Conservation (phyloP, 2,329 filamentous ascomycete genomes). For the Hymenoscyphus fraxineus region DNA sequence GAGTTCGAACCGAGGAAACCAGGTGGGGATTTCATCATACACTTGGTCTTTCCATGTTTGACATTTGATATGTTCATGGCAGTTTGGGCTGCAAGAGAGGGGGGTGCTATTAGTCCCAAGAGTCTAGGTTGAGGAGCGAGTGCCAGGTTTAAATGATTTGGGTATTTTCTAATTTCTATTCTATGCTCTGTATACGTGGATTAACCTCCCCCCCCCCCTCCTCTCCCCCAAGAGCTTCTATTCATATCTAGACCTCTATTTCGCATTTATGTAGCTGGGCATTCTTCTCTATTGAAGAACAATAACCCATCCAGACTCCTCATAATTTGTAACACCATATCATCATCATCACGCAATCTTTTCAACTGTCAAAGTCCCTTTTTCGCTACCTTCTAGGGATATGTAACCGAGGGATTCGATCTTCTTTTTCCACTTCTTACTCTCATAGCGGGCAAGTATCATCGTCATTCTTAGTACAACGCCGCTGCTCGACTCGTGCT, state of each 20-base stretch:
- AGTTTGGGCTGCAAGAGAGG: too few relatives aligned
- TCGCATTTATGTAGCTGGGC: background rate
- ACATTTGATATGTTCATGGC: too few relatives aligned
- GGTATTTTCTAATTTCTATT: background rate
- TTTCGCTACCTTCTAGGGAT: slow-evolving; percentile 44
- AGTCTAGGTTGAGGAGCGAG: background rate
- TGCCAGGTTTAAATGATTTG: background rate
- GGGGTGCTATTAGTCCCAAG: background rate
- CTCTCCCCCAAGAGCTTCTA: background rate
- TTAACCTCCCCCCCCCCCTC: too few relatives aligned
- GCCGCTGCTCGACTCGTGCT: slow-evolving; percentile 55
- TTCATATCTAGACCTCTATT: background rate
- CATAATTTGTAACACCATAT: background rate
- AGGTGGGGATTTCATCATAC: too few relatives aligned
- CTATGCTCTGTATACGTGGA: background rate
- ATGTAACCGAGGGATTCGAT: slow-evolving; percentile 56
- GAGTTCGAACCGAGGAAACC: too few relatives aligned
- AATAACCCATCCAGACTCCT: background rate
- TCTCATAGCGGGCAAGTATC: slow-evolving; percentile 69
- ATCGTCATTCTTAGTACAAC: slow-evolving; percentile 67
- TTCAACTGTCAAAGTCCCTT: slow-evolving; percentile 49
- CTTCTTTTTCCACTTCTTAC: slow-evolving; percentile 72
- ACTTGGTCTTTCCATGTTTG: too few relatives aligned
- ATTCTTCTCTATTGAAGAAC: background rate
- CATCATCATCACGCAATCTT: slow-evolving; percentile 25